Evolutionary conservation across 1,284 basidiomycete genomes (phyloP), one percentile per base, ranked within the genome.

Genomic region (Apiotrichum sp.): DNA sequence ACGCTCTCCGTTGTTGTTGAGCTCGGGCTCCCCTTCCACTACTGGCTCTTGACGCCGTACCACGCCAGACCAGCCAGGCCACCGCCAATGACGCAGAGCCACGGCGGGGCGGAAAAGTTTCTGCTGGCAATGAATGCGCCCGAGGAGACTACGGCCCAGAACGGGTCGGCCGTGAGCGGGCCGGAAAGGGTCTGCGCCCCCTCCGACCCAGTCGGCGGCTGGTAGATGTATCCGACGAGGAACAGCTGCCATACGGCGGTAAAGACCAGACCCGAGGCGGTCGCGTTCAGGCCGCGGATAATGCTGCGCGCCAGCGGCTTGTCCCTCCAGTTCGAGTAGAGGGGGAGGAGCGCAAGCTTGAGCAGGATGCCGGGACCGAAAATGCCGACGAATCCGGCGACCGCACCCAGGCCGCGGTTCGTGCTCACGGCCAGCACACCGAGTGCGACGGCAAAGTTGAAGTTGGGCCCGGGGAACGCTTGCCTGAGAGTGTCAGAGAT

Each of bases 391-490:
- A 74, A 82, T 4, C 78, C 82, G 5, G 82, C 67, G 4, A 82
- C 40, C 0, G 78, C 81, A 3, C 81, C 81, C 1, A 80, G 62
- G 4, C 75, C 67, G 4, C 69, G 68, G 16, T 74, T 65, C 1
- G 68, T 66, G 10, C 5, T 29, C 3, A 77, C 41, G 0, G 76
- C 71, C 39, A 84, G 75, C 6, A 80, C 78, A 22, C 82, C 83
- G 35, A 84, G 78, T 62, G 80, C 83, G 22, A 80, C 79, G 4
- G 82, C 80, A 65, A 78, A 84, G 66, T 82, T 81, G 70, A 84
- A 84, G 66, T 83, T 82, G 11, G 83, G 83, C 2, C 83, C 82
- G 1, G 81, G 79, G 65, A 81, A 74, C 4, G 79, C 79, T 65
- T 81, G 80, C 47, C 78, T 76, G 29, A 10, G 22, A 22, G 16